phyloP scores from a whole-genome alignment of 306 rosid genomes.

The Arachis hypogaea region DNA sequence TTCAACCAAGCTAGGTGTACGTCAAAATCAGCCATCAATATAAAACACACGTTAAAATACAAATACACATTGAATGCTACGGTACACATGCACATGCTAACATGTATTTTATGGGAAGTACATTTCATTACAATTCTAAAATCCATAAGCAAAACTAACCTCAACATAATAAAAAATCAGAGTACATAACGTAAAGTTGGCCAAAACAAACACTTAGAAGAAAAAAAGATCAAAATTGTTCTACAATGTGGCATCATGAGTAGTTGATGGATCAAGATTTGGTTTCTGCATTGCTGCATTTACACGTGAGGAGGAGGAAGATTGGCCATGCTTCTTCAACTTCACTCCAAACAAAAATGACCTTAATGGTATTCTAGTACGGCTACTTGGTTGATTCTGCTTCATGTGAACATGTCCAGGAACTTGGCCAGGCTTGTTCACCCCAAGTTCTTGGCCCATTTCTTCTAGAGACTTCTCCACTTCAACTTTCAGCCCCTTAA shows the following conservation, averaged over 20 bases:
- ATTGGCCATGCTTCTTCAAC: conserved; percentile 68
- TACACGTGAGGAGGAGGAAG: conserved; percentile 60
- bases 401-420: conserved; percentile 24
- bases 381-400: conserved; percentile 35
- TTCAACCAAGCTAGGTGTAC: too few relatives aligned
- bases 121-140: not conserved
- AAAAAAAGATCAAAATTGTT: conserved; percentile 7
- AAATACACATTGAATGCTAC: too few relatives aligned
- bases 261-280: conserved; percentile 42
- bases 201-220: not conserved
- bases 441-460: conserved; percentile 56
- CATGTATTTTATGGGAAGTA: conserved; percentile 1
- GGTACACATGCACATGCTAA: not conserved
- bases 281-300: conserved; percentile 61
- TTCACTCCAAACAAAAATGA: conserved; percentile 88
- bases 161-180: not conserved
- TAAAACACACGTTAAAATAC: too few relatives aligned
- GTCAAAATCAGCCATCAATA: too few relatives aligned
- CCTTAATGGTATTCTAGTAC: conserved; percentile 65
- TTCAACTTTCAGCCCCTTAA: conserved; percentile 50
- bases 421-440: conserved; percentile 24
- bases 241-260: conserved; percentile 37
- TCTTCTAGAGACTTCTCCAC: conserved; percentile 63
- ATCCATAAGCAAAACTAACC: conserved; percentile 9
- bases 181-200: conserved; percentile 10